Conservation (phyloP, 2,329 filamentous ascomycete species). For the Calonectria pteridis region DNA sequence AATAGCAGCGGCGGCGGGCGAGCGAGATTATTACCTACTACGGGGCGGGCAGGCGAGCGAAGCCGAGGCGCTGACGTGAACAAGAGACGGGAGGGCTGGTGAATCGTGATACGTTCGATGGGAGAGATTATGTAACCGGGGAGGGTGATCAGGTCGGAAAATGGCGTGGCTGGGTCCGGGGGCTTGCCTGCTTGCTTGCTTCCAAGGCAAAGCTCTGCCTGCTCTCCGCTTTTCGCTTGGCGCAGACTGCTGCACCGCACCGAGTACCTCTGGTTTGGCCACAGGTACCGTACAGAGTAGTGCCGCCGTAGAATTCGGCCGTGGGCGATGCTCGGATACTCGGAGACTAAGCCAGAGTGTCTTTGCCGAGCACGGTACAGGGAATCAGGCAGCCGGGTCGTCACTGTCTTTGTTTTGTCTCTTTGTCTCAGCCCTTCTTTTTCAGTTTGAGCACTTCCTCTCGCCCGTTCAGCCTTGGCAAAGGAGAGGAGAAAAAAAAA, state of each 20-base stretch:
- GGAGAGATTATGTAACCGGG: slow-evolving; percentile 47
- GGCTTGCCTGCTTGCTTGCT: slow-evolving; percentile 13
- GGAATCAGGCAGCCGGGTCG: neutral
- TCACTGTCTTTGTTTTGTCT: neutral
- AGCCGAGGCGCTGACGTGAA: slow-evolving; percentile 44
- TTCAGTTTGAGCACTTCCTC: neutral
- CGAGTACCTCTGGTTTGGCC: slow-evolving; percentile 12
- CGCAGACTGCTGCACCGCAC: neutral
- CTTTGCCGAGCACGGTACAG: slow-evolving; percentile 5
- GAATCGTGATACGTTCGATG: slow-evolving; percentile 39
- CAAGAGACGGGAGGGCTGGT: slow-evolving; percentile 42
- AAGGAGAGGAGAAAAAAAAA: neutral
- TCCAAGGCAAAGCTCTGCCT: slow-evolving; percentile 23
- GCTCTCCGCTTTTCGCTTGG: slow-evolving; percentile 34
- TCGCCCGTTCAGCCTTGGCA: neutral
- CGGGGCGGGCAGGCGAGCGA: slow-evolving; percentile 43
- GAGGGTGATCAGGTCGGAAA: slow-evolving; percentile 42
- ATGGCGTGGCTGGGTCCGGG: slow-evolving; percentile 46
- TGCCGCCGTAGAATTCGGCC: slow-evolving; percentile 9
- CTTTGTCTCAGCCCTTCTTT: slow-evolving; percentile 16
- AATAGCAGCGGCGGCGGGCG: slow-evolving; percentile 41
- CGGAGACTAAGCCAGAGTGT: slow-evolving; percentile 5
- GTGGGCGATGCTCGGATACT: slow-evolving; percentile 12
- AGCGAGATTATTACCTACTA: slow-evolving; percentile 46
- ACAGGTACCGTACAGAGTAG: neutral